A percentile compares a stretch with the other conserved stretches of the same genome.
Conservation (phyloP, 495 filamentous ascomycete genomes). For the Aspergillus cristatus region DNA sequence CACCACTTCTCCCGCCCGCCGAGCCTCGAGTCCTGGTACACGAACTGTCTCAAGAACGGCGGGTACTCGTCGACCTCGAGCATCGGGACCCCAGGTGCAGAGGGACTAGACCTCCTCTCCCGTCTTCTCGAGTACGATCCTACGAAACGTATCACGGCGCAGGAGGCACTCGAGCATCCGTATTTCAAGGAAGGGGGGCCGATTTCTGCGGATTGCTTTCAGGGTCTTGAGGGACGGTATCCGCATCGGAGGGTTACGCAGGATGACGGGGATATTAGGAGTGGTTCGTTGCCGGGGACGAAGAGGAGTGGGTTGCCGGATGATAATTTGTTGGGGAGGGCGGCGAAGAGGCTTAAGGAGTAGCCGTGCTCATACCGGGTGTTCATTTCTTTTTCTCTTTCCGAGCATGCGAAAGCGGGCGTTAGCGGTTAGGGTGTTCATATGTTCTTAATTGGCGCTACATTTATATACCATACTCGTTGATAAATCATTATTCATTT, state of each 20-base stretch:
- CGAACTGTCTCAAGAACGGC: conserved; percentile 48
- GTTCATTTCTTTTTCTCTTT: neutral
- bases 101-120: conserved; percentile 73
- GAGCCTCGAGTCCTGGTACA: conserved; percentile 59
- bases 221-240: conserved; percentile 78
- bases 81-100: conserved; percentile 51
- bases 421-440: too few relatives aligned
- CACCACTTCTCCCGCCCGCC: conserved; percentile 33
- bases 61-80: conserved; percentile 42
- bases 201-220: conserved; percentile 75
- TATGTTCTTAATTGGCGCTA: too few relatives aligned
- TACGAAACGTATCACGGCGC: conserved; percentile 74
- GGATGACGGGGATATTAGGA: conserved; percentile 89
- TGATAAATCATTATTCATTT: too few relatives aligned
- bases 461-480: too few relatives aligned
- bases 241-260: conserved; percentile 82
- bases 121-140: conserved; percentile 89
- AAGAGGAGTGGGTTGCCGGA: conserved; percentile 85
- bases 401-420: neutral
- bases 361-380: too few relatives aligned
- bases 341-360: conserved; percentile 37
- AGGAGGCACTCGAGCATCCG: conserved; percentile 73
- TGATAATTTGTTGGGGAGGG: conserved; percentile 54
- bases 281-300: conserved; percentile 79
- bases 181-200: conserved; percentile 68